Evolutionary conservation across 257 asterid genomes (phyloP).

Genomic region (Plantago major): DNA sequence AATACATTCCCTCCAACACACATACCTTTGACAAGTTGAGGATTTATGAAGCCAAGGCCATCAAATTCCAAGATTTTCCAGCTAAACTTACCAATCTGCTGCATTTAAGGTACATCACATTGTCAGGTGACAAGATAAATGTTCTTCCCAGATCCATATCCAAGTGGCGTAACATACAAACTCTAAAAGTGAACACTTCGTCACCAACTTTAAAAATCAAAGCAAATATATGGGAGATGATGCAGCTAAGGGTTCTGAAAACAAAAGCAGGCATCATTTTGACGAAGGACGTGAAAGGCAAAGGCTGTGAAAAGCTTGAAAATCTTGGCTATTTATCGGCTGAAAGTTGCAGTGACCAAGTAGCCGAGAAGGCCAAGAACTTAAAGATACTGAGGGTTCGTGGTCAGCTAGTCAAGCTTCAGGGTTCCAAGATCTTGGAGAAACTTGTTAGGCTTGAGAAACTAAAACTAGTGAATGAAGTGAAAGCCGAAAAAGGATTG

Average conservation of each 20-base stretch:
- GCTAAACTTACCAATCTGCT: neutral
- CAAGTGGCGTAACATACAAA: neutral
- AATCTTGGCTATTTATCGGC: slow-evolving; percentile 21
- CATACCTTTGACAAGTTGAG: slow-evolving; percentile 21
- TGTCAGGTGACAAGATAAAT: neutral
- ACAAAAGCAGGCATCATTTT: slow-evolving; percentile 23
- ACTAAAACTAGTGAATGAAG: slow-evolving; percentile 25
- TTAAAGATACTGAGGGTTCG: slow-evolving; percentile 21
- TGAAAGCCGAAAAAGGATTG: too few relatives aligned
- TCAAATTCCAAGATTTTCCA: slow-evolving; percentile 7
- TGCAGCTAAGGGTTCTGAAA: slow-evolving; percentile 24
- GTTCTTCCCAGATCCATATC: slow-evolving; percentile 8
- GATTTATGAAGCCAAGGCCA: neutral
- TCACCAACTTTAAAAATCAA: neutral
- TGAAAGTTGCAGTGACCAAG: slow-evolving; percentile 17
- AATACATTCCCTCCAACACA: slow-evolving; percentile 11
- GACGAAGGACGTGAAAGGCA: neutral
- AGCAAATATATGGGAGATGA: slow-evolving; percentile 19
- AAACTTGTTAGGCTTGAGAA: slow-evolving; percentile 14
- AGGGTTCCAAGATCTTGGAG: neutral
- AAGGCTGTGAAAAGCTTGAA: slow-evolving; percentile 13
- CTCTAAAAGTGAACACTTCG: neutral
- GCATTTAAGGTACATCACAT: slow-evolving; percentile 1
- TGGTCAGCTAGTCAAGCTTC: slow-evolving; percentile 15
- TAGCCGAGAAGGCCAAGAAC: slow-evolving; percentile 10